These are phyloP conservation scores for Floccularia luteovirens DNA, from an alignment of 768 basidiomycete genomes.

Conservation along the genomic window DNA sequence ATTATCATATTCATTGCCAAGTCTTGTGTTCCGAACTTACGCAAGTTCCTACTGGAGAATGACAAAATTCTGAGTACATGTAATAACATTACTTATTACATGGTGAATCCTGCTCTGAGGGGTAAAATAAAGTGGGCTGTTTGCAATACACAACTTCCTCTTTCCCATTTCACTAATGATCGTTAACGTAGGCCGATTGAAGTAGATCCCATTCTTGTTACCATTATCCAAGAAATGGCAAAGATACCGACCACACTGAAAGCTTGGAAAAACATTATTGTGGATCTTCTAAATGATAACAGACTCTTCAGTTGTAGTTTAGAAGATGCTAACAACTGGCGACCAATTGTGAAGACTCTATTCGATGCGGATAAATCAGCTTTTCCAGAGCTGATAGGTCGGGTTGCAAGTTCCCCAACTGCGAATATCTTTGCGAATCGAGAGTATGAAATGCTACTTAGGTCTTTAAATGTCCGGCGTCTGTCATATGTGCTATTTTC, in stretches of 20 bases:
- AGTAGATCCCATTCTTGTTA: conserved; percentile 57
- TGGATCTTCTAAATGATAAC: conserved; percentile 79
- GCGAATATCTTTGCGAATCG: conserved; percentile 95
- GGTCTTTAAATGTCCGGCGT: conserved; percentile 81
- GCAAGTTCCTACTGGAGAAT: conserved; percentile 74
- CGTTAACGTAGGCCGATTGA: conserved; percentile 58
- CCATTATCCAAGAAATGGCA: conserved; percentile 73
- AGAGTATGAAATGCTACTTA: conserved; percentile 86
- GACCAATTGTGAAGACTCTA: conserved; percentile 66
- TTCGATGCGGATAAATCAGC: conserved; percentile 86
- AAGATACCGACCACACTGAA: conserved; percentile 71
- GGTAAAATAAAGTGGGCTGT: conserved; percentile 57
- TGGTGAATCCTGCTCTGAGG: conserved; percentile 76
- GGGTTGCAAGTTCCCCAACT: conserved; percentile 78
- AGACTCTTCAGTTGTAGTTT: conserved; percentile 77
- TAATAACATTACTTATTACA: conserved; percentile 77
- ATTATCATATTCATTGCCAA: conserved; percentile 66
- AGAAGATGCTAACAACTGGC: conserved; percentile 57
- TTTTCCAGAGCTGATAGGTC: conserved; percentile 72
- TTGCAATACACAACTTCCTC: background rate
- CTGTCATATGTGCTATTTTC: conserved; percentile 82
- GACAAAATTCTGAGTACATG: conserved; percentile 79
- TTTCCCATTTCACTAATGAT: background rate
- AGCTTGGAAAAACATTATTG: conserved; percentile 75
- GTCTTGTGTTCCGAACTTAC: conserved; percentile 63